phyloP scores from a whole-genome alignment of 2,329 filamentous ascomycete genomes.

The Juglanconis juglandina region DNA sequence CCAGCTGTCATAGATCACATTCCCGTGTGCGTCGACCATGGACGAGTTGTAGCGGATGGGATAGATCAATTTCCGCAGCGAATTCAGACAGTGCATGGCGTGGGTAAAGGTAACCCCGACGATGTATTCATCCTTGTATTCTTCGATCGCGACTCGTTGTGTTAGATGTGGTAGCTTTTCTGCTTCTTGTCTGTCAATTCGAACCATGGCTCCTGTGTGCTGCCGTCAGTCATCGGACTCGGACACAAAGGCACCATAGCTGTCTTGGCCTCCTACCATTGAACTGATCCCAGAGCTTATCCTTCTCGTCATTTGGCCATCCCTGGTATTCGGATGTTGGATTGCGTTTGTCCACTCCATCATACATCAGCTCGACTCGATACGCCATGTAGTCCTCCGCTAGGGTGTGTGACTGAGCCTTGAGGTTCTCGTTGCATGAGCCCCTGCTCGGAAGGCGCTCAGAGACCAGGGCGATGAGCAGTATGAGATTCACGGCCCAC shows the following conservation, averaged over 20 bases:
- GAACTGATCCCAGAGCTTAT: not conserved
- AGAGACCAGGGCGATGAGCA: not conserved
- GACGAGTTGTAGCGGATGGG: not conserved
- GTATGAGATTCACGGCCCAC: not conserved
- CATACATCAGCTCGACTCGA: not conserved
- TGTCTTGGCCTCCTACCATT: not conserved
- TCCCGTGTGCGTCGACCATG: not conserved
- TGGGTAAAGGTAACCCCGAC: not conserved
- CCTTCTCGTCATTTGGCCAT: not conserved
- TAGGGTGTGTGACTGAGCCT: not conserved
- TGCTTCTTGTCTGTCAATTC: not conserved
- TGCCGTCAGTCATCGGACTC: not conserved
- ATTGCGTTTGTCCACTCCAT: not conserved
- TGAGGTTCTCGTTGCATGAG: too few relatives aligned
- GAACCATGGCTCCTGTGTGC: not conserved
- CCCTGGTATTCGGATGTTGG: not conserved
- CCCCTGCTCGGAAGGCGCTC: not conserved
- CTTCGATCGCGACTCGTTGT: not conserved
- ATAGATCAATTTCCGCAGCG: not conserved
- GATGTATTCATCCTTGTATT: not conserved
- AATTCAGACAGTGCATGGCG: not conserved
- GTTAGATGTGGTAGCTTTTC: not conserved
- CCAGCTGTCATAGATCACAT: not conserved
- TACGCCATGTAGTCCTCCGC: not conserved
- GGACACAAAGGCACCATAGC: not conserved